Percentiles rank a stretch among this genome's conserved stretches.
Conservation (phyloP, 2,329 filamentous ascomycete genomes). For the Aspergillus oerlinghausenensis region DNA sequence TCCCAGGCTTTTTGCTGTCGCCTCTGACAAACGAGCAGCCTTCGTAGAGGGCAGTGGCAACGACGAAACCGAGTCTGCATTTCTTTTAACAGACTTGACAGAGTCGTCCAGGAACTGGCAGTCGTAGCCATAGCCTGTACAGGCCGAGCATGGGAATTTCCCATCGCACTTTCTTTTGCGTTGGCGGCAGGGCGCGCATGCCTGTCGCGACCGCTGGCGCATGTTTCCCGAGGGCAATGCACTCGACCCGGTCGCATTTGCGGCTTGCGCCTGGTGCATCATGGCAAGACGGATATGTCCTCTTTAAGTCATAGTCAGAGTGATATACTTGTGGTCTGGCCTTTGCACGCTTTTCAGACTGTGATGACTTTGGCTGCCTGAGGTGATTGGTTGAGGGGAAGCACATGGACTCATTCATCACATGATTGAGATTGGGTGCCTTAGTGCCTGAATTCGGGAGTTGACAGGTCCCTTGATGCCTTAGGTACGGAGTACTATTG, state of each 20-base stretch:
- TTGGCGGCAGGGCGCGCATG: slow-evolving; percentile 25
- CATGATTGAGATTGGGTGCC: too few relatives aligned
- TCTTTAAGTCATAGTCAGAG: not conserved
- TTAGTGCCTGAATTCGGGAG: too few relatives aligned
- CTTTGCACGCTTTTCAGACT: not conserved
- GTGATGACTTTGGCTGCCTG: not conserved
- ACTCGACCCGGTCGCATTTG: not conserved
- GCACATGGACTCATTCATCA: not conserved
- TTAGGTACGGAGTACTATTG: too few relatives aligned
- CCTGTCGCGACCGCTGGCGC: slow-evolving; percentile 20
- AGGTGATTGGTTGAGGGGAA: too few relatives aligned
- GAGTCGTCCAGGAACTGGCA: slow-evolving; percentile 19
- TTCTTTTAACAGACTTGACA: not conserved
- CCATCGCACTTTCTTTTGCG: slow-evolving; percentile 30
- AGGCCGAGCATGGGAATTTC: slow-evolving; percentile 22
- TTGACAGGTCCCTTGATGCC: too few relatives aligned
- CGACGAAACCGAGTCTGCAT: not conserved
- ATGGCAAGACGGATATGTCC: not conserved
- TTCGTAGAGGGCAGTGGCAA: not conserved
- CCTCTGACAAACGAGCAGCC: not conserved
- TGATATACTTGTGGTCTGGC: not conserved
- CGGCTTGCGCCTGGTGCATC: not conserved
- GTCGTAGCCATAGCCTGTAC: slow-evolving; percentile 24
- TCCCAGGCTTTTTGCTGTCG: not conserved
- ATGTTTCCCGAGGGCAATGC: slow-evolving; percentile 8